phyloP scores from a whole-genome alignment of 495 filamentous ascomycete genomes.

The Hypoxylon lenormandii region DNA sequence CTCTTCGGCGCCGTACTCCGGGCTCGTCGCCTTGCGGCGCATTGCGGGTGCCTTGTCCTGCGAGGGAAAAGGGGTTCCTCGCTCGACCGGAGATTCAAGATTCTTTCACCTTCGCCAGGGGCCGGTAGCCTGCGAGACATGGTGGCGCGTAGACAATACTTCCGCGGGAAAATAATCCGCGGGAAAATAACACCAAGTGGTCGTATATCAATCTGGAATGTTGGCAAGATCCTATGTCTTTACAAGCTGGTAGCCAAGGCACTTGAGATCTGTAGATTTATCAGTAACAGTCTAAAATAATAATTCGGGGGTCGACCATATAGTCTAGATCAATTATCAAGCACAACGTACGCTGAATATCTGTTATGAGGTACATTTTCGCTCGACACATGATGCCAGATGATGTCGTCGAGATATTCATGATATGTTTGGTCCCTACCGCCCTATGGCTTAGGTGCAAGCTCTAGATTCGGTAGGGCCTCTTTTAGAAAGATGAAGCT shows the following conservation, averaged over 20 bases:
- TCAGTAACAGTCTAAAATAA: no score
- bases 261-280: no score
- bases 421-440: background rate
- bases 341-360: background rate
- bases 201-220: background rate
- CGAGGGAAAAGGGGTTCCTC: background rate
- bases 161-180: background rate
- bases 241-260: background rate
- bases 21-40: slow-evolving; percentile 28
- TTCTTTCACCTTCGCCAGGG: background rate
- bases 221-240: background rate
- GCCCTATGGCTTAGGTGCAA: background rate
- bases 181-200: background rate
- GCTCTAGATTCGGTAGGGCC: background rate
- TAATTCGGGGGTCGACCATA: background rate
- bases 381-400: background rate
- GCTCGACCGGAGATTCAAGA: background rate
- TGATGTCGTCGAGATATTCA: background rate
- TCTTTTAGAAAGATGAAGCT: background rate
- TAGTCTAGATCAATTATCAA: background rate
- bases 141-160: background rate
- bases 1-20: slow-evolving; percentile 18
- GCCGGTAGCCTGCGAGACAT: background rate
- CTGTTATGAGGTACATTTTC: background rate
- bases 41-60: slow-evolving; percentile 11